Conservation (phyloP, 352 stramenopile species). For the Pythium folliculosum region DNA sequence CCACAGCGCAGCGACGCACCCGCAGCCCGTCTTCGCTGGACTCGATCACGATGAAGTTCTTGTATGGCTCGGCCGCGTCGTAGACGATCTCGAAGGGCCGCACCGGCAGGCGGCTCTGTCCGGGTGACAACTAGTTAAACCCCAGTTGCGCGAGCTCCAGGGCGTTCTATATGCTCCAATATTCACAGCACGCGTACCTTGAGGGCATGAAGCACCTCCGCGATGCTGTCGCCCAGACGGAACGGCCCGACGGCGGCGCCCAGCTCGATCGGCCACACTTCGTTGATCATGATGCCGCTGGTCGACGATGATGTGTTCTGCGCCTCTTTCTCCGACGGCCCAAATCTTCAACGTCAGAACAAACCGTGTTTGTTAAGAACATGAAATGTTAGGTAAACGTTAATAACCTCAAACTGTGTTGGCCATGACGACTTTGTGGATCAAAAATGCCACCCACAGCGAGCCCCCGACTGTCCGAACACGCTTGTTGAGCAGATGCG, state of each 20-base stretch:
- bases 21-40: slow-evolving; percentile 75
- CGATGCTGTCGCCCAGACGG: slow-evolving; percentile 69
- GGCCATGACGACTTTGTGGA: too few relatives aligned
- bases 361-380: slow-evolving; percentile 1
- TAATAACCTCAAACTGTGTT: too few relatives aligned
- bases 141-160: not conserved
- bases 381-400: too few relatives aligned
- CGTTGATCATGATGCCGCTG: slow-evolving; percentile 49
- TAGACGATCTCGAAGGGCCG: slow-evolving; percentile 81
- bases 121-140: not conserved
- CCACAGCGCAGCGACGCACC: slow-evolving; percentile 22
- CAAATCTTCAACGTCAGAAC: slow-evolving; percentile 16
- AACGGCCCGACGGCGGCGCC: slow-evolving; percentile 79
- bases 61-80: slow-evolving; percentile 64
- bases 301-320: not conserved
- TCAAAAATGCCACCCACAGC: too few relatives aligned
- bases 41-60: slow-evolving; percentile 56
- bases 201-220: slow-evolving; percentile 73
- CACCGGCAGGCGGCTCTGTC: slow-evolving; percentile 63
- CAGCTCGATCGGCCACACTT: slow-evolving; percentile 86
- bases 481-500: slow-evolving; percentile 6
- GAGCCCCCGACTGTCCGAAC: too few relatives aligned
- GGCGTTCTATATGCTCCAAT: not conserved
- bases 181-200: slow-evolving; percentile 43
- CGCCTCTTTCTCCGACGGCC: not conserved